These are phyloP conservation scores for Beauveria sp. DNA, from an alignment of 2,329 filamentous ascomycete genomes.

Conservation along the genomic window DNA sequence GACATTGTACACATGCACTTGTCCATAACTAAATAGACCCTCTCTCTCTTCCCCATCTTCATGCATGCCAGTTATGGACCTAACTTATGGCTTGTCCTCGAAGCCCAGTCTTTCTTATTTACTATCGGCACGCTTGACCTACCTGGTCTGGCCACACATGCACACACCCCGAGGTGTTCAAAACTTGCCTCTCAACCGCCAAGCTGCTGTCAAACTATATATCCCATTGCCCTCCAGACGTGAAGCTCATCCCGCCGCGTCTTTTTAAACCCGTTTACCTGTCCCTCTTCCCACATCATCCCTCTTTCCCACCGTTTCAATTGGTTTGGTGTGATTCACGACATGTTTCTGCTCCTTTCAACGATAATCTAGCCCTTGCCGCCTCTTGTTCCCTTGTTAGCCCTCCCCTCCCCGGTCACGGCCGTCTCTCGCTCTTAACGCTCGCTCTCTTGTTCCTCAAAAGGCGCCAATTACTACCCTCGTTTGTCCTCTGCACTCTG, in stretches of 20 bases:
- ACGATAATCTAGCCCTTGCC: neutral
- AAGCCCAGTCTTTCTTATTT: neutral
- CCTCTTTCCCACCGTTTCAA: neutral
- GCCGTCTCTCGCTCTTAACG: neutral
- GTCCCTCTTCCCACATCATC: neutral
- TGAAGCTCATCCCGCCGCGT: neutral
- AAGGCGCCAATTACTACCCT: neutral
- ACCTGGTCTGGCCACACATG: neutral
- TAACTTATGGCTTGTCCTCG: neutral
- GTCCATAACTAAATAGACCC: conserved; percentile 20
- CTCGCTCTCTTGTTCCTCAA: neutral
- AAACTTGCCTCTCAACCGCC: neutral
- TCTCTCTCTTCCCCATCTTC: conserved; percentile 28
- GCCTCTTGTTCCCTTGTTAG: neutral
- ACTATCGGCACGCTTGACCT: neutral
- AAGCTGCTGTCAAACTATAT: conserved; percentile 2
- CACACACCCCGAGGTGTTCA: no score
- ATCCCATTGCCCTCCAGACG: conserved; percentile 10
- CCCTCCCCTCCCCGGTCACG: neutral
- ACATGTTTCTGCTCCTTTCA: neutral
- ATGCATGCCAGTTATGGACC: conserved; percentile 29
- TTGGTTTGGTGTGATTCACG: neutral
- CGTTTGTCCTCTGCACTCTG: neutral
- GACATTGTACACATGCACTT: conserved; percentile 16
- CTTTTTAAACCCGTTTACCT: neutral